Evolutionary conservation across 345 rosid genomes (phyloP), one percentile per base, ranked within the genome.

Genomic region (Physaria fendleri): DNA sequence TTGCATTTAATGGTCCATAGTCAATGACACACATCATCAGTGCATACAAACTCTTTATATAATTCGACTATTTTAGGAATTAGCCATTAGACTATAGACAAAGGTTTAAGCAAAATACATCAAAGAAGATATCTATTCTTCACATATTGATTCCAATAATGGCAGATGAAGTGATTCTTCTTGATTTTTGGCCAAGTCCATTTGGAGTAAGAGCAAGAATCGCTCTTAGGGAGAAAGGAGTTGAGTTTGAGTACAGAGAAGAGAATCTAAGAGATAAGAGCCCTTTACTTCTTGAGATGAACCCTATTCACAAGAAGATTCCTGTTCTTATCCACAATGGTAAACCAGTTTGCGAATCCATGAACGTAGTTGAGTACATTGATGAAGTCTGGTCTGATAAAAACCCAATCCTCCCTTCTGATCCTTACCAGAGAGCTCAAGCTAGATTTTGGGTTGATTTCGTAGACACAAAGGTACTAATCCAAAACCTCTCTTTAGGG

Each of bases 371-470:
- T 2, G 44, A 70, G 33, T 70, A 70, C 65, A 48, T 70, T 7
- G 74, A 70, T 11, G 69, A 70, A 46, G 65, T 63, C 22, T 70
- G 74, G 74, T 16, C 56, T 23, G 17, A 45, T 30, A 20, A 6
- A 6, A 42, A 58, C 30, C 65, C 65, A 0, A 0, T 70, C 14
- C 54, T 70, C 7, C 69, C 74, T 47, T 63, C 69, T 0, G 46
- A 70, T 63, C 65, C 74, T 48, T 63, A 63, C 59, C 65, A 56
- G 2, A 70, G 44, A 56, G 59, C 69, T 33, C 69, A 63, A 33
- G 74, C 74, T 6, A 63, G 74, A n/a, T 70, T 70, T 8, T 70
- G 59, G 74, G 64, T 65, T 10, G 48, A 71, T 27, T 64, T 46
- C 30, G 41, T 63, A 12, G 60, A 71, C 32, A 56, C 62, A 4